These are phyloP conservation scores for Venturia oleaginea DNA, from an alignment of 2,329 filamentous ascomycete species.

Conservation along the genomic window DNA sequence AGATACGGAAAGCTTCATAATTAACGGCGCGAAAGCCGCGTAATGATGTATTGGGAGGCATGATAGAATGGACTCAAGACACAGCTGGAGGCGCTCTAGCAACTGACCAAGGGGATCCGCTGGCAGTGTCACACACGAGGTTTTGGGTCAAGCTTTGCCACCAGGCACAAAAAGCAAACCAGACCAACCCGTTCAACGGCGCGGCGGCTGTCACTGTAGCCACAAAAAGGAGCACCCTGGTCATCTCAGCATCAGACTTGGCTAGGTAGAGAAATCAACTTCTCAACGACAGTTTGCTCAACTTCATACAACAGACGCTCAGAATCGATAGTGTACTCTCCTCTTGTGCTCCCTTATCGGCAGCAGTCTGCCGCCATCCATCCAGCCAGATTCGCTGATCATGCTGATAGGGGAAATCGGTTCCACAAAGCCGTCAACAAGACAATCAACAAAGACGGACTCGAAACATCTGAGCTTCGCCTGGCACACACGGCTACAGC, in stretches of 20 bases:
- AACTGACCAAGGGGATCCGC: not conserved
- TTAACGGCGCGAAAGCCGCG: not conserved
- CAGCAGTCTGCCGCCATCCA: not conserved
- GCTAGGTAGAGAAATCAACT: not conserved
- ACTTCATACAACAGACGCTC: not conserved
- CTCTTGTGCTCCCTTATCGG: not conserved
- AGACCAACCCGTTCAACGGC: not conserved
- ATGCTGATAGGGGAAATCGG: not conserved
- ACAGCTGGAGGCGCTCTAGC: not conserved
- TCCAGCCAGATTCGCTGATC: not conserved
- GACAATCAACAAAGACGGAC: not conserved
- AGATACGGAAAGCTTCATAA: not conserved
- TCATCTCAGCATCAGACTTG: not conserved
- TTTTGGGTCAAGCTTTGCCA: conserved; percentile 3
- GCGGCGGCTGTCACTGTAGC: conserved; percentile 5
- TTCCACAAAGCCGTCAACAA: not conserved
- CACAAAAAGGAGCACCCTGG: not conserved
- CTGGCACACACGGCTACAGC: not conserved
- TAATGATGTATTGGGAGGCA: not conserved
- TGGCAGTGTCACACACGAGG: conserved; percentile 6
- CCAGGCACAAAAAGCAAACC: conserved; percentile 3
- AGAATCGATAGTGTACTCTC: not conserved
- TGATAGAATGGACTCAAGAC: not conserved
- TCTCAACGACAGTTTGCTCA: not conserved
- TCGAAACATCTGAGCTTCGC: not conserved